These are phyloP conservation scores for Phaeosphaeriaceae sp. DNA, from an alignment of 2,329 filamentous ascomycete genomes.

Conservation along the genomic window DNA sequence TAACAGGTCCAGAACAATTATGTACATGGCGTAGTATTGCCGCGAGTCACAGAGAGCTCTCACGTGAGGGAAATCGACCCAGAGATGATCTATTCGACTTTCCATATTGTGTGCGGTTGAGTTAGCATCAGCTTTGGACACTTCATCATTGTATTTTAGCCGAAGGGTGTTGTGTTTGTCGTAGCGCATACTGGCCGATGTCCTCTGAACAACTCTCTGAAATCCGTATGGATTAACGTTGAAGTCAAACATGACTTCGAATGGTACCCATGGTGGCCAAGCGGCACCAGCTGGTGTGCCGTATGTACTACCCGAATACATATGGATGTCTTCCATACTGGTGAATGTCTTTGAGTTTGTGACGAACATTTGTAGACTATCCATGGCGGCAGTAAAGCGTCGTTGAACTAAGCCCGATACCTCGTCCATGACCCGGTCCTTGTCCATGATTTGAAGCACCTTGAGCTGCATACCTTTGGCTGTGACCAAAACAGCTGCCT, in stretches of 20 bases:
- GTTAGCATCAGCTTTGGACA: conserved; percentile 68
- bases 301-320: conserved; percentile 94
- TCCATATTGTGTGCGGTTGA: conserved; percentile 65
- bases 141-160: conserved; percentile 95
- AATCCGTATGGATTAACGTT: conserved; percentile 95
- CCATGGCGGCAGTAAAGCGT: conserved; percentile 92
- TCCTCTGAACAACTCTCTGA: conserved; percentile 94
- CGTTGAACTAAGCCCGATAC: conserved; percentile 95
- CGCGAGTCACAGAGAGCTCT: conserved; percentile 95
- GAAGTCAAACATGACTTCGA: conserved; percentile 99
- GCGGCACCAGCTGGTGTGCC: conserved; percentile 82
- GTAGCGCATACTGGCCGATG: conserved; percentile 90
- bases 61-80: conserved; percentile 94
- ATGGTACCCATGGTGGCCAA: conserved; percentile 98
- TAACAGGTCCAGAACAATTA: conserved; percentile 94
- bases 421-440: conserved; percentile 86
- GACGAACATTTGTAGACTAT: conserved; percentile 97
- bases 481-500: conserved; percentile 94
- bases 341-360: conserved; percentile 91
- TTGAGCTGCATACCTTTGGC: conserved; percentile 98
- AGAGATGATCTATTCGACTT: conserved; percentile 91
- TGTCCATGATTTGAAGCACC: conserved; percentile 97
- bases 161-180: conserved; percentile 98
- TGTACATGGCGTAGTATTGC: conserved; percentile 97
- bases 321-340: conserved; percentile 78